Evolutionary conservation across 495 filamentous ascomycete genomes (phyloP), one percentile per base, ranked within the genome.

Genomic region (Delitschia confertaspora): DNA sequence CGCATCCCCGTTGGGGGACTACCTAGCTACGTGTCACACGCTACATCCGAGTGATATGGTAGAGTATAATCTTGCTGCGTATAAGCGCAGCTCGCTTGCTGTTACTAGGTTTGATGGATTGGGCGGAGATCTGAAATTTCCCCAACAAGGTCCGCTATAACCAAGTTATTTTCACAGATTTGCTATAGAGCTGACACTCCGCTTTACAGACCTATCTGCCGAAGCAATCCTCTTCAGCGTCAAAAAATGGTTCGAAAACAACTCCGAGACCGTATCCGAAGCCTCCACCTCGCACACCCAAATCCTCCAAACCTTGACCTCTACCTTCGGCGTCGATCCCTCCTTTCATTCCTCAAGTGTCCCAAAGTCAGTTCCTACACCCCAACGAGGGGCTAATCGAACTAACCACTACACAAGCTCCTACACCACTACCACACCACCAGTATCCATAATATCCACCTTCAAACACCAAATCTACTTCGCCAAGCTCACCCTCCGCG

Each of bases 1-100:
- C 4, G 10, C 47, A 2, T 58, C 69, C n/a, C 63, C 67, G 9
- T 53, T 63, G 14, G 55, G 59, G 10, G 63, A 65, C 25, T 51
- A 66, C 2, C 48, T 65, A 25, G 70, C 67, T 0, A 60, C 60
- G 1, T 66, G 66, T 13, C 55, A 70, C 37, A 70, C 66, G 1
- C 38, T 65, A 38, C 71, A 76, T 46, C 71, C 73, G 0, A 69
- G 67, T 5, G 67, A 76, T 49, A 68, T 70, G 61, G 45, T 76
- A 22, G 69, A 75, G 38, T 77, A 77, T 49, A 60, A 58, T 1
- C 63, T 64, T 0, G 37, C 60, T 2, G 60, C 62, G 11, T 65
- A 67, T 13, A 66, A 72, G 20, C 51, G 47, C 11, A 42, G 61
- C 10, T 60, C 46, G 0, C 42, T 79, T n/a, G 34, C 39, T 10